These are phyloP conservation scores for Thraustochytrium striatum DNA, from an alignment of 352 stramenopile species.

Conservation along the genomic window DNA sequence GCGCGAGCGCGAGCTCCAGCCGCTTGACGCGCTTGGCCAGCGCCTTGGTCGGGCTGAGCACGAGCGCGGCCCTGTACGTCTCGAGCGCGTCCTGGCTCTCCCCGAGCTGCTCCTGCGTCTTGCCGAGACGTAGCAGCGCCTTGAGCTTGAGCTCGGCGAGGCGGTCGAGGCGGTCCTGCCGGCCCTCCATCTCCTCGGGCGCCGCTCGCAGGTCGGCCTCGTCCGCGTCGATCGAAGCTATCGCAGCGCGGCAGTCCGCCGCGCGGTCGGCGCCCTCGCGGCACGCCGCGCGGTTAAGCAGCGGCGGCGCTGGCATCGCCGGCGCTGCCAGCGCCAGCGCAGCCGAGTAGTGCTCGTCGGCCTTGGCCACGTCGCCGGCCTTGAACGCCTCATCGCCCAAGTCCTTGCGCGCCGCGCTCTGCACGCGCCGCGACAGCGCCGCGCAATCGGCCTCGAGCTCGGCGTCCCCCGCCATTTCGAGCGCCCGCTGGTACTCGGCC, in stretches of 20 bases:
- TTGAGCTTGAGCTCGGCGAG: constrained; percentile 3
- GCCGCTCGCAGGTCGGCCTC: background rate
- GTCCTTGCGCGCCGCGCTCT: constrained; percentile 45
- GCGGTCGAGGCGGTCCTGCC: too few relatives aligned
- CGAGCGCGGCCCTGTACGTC: background rate
- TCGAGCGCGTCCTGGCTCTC: background rate
- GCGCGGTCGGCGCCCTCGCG: background rate
- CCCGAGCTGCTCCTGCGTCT: background rate
- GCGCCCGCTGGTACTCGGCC: constrained; percentile 46
- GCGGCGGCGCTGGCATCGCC: too few relatives aligned
- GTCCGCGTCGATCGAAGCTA: constrained; percentile 19
- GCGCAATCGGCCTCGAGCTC: constrained; percentile 40
- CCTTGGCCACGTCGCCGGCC: background rate
- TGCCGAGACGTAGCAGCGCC: background rate
- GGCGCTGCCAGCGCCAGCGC: constrained; percentile 33
- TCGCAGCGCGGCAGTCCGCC: constrained; percentile 37
- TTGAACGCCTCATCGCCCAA: constrained; percentile 41
- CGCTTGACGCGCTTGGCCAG: constrained; percentile 29
- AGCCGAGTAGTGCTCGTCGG: constrained; percentile 34
- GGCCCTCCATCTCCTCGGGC: background rate
- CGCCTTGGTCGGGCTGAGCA: background rate
- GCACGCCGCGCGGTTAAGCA: constrained; percentile 52
- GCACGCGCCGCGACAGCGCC: constrained; percentile 19
- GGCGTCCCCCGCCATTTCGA: background rate
- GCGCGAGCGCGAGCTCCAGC: constrained; percentile 1